phyloP scores from a whole-genome alignment of 768 basidiomycete species.

The Mycena galericulata region DNA sequence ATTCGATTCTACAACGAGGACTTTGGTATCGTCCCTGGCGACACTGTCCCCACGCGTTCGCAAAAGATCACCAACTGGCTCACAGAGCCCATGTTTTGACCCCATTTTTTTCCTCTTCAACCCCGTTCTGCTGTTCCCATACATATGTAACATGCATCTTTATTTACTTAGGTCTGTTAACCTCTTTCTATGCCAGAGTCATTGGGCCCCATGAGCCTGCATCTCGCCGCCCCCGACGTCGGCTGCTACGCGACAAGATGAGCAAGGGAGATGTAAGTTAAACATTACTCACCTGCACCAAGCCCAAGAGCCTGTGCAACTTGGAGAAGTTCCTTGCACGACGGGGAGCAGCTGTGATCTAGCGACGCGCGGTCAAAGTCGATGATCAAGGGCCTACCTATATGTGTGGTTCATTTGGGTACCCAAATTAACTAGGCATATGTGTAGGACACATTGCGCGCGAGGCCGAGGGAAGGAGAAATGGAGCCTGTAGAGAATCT shows the following conservation, averaged over 20 bases:
- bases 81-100: neutral
- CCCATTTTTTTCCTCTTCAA: too few species aligned
- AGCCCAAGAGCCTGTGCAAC: slow-evolving; percentile 16
- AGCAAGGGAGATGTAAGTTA: slow-evolving; percentile 2
- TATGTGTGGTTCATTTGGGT: too few species aligned
- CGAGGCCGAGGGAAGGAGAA: too few species aligned
- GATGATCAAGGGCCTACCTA: slow-evolving; percentile 23
- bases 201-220: too few species aligned
- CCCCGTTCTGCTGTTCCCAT: too few species aligned
- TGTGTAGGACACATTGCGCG: too few species aligned
- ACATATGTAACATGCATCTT: too few species aligned
- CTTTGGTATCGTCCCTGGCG: neutral
- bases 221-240: too few species aligned
- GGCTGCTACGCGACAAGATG: neutral
- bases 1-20: slow-evolving; percentile 3
- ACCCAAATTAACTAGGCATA: too few species aligned
- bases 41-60: neutral
- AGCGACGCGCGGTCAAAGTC: slow-evolving; percentile 23
- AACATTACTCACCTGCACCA: slow-evolving; percentile 7
- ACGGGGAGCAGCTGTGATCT: slow-evolving; percentile 18
- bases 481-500: too few species aligned
- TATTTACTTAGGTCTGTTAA: too few species aligned
- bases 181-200: too few species aligned
- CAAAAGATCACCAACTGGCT: neutral
- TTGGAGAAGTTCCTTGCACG: slow-evolving; percentile 12